These are phyloP conservation scores for Rosa multiflora DNA, from an alignment of 306 rosid species.

Conservation along the genomic window DNA sequence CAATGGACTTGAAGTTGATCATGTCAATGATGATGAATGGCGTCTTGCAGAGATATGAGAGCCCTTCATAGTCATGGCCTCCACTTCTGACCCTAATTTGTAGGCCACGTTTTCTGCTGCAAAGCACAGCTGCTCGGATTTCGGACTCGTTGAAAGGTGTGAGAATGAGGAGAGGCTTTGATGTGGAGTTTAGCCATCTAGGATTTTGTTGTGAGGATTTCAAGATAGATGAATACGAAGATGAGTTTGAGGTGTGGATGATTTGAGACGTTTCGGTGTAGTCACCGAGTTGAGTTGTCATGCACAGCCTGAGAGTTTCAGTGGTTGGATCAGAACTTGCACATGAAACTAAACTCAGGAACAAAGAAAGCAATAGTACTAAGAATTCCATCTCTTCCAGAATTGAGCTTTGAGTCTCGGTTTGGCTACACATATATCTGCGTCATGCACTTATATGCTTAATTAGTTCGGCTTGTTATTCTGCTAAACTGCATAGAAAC, in stretches of 20 bases:
- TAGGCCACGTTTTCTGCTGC: conserved; percentile 40
- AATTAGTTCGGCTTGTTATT: conserved; percentile 10
- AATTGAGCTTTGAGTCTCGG: not conserved
- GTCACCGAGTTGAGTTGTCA: conserved; percentile 17
- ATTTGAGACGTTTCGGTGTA: conserved; percentile 17
- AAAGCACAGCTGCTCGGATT: conserved; percentile 47
- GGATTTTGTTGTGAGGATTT: conserved; percentile 49
- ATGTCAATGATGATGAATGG: conserved; percentile 55
- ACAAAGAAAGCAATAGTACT: conserved; percentile 23
- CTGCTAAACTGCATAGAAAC: not conserved
- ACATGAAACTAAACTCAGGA: conserved; percentile 26
- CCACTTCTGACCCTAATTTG: conserved; percentile 62
- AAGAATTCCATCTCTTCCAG: conserved; percentile 18
- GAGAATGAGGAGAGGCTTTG: conserved; percentile 43
- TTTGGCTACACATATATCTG: not conserved
- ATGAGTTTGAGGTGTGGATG: conserved; percentile 34
- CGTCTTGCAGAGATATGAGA: conserved; percentile 42
- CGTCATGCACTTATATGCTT: not conserved
- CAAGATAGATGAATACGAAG: conserved; percentile 26
- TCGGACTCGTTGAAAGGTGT: conserved; percentile 49
- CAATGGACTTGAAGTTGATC: conserved; percentile 33
- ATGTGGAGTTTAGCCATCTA: conserved; percentile 47
- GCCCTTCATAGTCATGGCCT: conserved; percentile 66
- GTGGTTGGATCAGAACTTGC: conserved; percentile 24
- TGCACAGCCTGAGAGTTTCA: conserved; percentile 34